A percentile compares a stretch with the other conserved stretches of the same genome.
phyloP scores from a whole-genome alignment of 176 grass and related monocot genomes.

The Phoenix roebelenii region DNA sequence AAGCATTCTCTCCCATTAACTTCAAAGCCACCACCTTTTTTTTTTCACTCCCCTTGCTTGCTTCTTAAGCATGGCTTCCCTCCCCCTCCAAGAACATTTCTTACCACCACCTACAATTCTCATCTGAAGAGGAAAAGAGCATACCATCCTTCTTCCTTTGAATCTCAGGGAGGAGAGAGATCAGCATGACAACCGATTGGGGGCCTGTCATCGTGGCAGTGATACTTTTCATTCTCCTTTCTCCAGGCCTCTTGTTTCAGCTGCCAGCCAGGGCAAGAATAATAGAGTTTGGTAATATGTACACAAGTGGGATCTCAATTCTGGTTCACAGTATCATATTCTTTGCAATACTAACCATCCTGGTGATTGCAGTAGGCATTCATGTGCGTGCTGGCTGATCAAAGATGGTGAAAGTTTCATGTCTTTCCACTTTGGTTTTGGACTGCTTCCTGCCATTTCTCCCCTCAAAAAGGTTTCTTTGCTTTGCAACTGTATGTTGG shows the following conservation, averaged over 20 bases:
- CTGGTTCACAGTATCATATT: conserved; percentile 37
- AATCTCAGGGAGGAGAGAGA: no score
- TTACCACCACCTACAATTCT: no score
- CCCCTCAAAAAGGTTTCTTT: no score
- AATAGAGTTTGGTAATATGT: conserved; percentile 50
- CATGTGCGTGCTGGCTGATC: conserved; percentile 29
- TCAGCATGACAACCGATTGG: conserved; percentile 30
- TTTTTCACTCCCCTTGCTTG: background rate
- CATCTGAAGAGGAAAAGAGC: no score
- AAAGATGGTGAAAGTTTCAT: background rate
- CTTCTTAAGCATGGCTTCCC: background rate
- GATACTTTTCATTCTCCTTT: conserved; percentile 43
- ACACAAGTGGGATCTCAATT: conserved; percentile 41
- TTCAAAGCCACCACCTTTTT: conserved; percentile 7
- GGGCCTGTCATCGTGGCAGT: conserved; percentile 35
- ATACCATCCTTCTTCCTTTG: no score
- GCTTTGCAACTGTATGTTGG: no score
- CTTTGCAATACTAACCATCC: conserved; percentile 26
- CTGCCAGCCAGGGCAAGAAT: conserved; percentile 32
- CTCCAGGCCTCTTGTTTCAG: conserved; percentile 44
- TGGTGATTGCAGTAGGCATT: conserved; percentile 30
- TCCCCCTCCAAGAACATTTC: no score
- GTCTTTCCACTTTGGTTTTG: no score
- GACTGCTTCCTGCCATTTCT: no score
- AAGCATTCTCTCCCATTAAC: conserved; percentile 28